These are phyloP conservation scores for Backusella australiensis DNA, from an alignment of 192 early-diverging fungal genomes.

Conservation along the genomic window DNA sequence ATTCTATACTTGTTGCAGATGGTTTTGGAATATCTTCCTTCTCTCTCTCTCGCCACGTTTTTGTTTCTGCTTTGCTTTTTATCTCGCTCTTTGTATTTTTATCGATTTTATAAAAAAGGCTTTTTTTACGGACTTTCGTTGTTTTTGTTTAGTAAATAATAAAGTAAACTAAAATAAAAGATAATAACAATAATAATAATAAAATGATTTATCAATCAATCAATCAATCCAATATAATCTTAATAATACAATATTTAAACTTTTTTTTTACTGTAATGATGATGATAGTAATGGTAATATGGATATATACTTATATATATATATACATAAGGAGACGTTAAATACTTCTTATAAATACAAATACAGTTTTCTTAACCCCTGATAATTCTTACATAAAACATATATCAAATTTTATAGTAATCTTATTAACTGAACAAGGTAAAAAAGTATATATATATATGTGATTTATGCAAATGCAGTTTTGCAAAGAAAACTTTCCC, in stretches of 20 bases:
- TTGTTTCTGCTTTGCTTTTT: not conserved
- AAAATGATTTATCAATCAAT: not conserved
- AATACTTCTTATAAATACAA: not conserved
- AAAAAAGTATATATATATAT: not conserved
- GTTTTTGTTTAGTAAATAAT: constrained; percentile 8
- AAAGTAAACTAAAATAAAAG: not conserved
- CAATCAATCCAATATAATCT: not conserved
- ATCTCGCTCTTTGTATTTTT: not conserved
- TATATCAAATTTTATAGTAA: not conserved
- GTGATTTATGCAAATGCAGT: constrained; percentile 6
- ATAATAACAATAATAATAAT: not conserved
- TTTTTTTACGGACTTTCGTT: constrained; percentile 1
- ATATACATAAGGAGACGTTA: not conserved
- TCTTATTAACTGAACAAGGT: not conserved
- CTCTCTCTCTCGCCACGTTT: not conserved
- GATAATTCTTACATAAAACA: not conserved
- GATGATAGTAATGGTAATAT: not conserved
- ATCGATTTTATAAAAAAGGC: not conserved
- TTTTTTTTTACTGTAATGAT: not conserved
- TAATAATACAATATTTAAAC: not conserved
- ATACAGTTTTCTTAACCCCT: not conserved
- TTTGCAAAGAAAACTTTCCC: not conserved
- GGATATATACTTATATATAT: not conserved
- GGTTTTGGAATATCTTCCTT: not conserved
- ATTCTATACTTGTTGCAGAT: constrained; percentile 6